Evolutionary conservation across 2,329 filamentous ascomycete species (phyloP).

Genomic region (Clonostachys byssicola): DNA sequence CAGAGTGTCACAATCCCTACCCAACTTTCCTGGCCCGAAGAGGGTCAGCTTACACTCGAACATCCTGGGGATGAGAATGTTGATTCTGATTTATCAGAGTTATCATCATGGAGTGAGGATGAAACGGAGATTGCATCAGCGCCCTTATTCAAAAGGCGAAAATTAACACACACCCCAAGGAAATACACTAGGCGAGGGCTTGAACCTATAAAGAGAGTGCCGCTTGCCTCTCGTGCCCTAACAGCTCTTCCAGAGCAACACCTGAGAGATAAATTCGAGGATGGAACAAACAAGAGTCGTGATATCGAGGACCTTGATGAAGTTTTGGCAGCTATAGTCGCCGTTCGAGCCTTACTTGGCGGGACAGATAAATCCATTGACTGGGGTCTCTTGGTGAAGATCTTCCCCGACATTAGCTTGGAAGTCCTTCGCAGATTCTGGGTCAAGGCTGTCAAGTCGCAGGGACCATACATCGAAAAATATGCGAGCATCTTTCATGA

Average conservation of each 20-base stretch:
- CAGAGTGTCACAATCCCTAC: conserved; percentile 15
- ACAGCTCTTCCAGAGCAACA: conserved; percentile 1
- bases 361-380: conserved; percentile 56
- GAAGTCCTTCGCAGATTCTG: conserved; percentile 51
- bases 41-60: conserved; percentile 15
- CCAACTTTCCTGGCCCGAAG: conserved; percentile 13
- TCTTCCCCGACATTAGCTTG: conserved; percentile 50
- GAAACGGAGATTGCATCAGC: conserved; percentile 3
- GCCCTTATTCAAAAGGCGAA: background rate
- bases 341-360: conserved; percentile 53
- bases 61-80: background rate
- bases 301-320: conserved; percentile 13
- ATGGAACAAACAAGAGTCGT: too few relatives aligned
- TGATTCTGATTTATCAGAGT: background rate
- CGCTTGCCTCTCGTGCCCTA: conserved; percentile 1
- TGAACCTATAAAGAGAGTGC: conserved; percentile 2
- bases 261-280: too few relatives aligned
- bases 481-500: conserved; percentile 59
- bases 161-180: too few relatives aligned
- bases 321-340: conserved; percentile 53
- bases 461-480: conserved; percentile 47
- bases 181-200: background rate
- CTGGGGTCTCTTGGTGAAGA: conserved; percentile 52
- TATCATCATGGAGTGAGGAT: conserved; percentile 8
- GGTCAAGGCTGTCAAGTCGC: conserved; percentile 44